These are phyloP conservation scores for Massariosphaeria phaeospora DNA, from an alignment of 495 filamentous ascomycete genomes.

Conservation along the genomic window DNA sequence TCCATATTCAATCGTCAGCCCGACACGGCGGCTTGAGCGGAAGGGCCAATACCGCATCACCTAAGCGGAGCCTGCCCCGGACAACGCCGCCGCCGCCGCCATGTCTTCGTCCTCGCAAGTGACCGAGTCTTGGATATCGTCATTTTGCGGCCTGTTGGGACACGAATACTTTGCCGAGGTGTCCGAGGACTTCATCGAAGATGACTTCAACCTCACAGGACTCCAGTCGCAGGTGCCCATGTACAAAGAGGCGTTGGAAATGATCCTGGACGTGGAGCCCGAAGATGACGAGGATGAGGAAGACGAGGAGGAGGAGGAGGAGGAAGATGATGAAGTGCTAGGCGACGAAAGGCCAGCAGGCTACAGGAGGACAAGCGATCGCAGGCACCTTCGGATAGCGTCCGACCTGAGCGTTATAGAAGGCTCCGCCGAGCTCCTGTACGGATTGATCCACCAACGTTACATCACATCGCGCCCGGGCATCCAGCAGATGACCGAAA, in stretches of 20 bases:
- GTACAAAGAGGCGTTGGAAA: constrained; percentile 96
- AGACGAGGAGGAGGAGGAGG: constrained; percentile 66
- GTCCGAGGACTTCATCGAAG: constrained; percentile 97
- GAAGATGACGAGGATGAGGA: constrained; percentile 84
- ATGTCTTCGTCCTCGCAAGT: constrained; percentile 71
- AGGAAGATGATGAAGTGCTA: constrained; percentile 55
- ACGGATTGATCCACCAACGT: constrained; percentile 95
- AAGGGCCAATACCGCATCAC: constrained; percentile 9
- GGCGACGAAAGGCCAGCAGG: constrained; percentile 41
- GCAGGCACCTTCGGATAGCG: constrained; percentile 79
- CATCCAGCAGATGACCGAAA: constrained; percentile 98
- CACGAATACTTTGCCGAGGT: constrained; percentile 99
- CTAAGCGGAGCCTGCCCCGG: background rate
- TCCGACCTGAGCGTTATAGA: constrained; percentile 93
- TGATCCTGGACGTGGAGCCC: constrained; percentile 97
- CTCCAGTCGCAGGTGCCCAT: constrained; percentile 92
- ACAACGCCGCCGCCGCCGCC: background rate
- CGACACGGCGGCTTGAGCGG: constrained; percentile 3
- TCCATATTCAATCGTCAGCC: background rate
- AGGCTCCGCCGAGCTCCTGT: constrained; percentile 92
- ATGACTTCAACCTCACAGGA: constrained; percentile 98
- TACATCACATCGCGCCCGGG: constrained; percentile 97
- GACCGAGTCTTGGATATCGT: constrained; percentile 94
- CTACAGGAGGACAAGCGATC: constrained; percentile 57
- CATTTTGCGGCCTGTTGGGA: constrained; percentile 89